Evolutionary conservation across 305 asterid genomes (phyloP), one percentile per base, ranked within the genome.

Genomic region (Ajuga reptans): DNA sequence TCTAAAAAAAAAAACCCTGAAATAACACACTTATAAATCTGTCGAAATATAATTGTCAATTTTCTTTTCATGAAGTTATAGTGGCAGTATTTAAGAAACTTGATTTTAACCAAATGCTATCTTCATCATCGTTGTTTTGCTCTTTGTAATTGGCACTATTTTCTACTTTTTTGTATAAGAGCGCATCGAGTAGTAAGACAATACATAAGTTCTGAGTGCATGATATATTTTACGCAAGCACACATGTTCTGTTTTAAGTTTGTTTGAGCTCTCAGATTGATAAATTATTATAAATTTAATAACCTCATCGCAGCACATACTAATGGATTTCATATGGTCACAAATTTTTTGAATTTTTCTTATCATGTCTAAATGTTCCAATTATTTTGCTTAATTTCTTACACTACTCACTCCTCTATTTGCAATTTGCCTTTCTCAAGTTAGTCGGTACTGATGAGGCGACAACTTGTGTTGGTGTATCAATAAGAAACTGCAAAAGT

Each of bases 361-460:
- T 42, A 42, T 46, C 29, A 9, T 33, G 3, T 62, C 34, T 62
- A n/a, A 34, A 9, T 3, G 39, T 45, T 10, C 71, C 17, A 14
- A 18, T 61, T 58, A 14, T 33, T 74, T 55, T 41, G 72, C 39
- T 51, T 33, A 36, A 29, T 18, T 53, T 27, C 3, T 47, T 62
- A 56, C 47, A 21, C 68, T 31, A 9, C 55, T 73, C 72, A 56
- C 59, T 6, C 4, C 17, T 49, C 62, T 17, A 58, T 72, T 67
- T 57, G 39, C 53, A 47, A 49, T 27, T 43, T 71, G 65, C 68
- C 57, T 68, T 61, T 70, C 67, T 75, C 82, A 72, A 89, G 97
- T 73, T 91, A 42, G 87, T 85, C 50, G 97, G 99, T 64, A 94
- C 92, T 34, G 97, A 94, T 72, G 99, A 91, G 84, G 97, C 97